Conservation (phyloP, 2,329 filamentous ascomycete species). For the Colletotrichum lupini region DNA sequence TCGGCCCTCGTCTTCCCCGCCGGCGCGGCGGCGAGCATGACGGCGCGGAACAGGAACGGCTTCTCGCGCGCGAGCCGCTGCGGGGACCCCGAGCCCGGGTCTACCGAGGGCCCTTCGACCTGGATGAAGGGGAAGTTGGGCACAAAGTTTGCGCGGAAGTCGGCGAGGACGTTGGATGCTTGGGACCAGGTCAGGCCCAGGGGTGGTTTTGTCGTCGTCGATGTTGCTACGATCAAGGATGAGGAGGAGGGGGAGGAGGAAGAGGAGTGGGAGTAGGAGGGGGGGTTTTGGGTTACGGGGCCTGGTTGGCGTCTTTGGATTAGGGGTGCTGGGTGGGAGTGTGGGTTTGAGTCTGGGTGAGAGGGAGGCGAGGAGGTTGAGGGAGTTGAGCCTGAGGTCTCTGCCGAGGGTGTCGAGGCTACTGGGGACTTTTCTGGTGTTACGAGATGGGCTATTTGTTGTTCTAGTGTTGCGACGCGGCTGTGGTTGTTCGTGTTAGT, state of each 20-base stretch:
- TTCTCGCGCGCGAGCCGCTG: slow-evolving; percentile 44
- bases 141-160: slow-evolving; percentile 47
- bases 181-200: slow-evolving; percentile 53
- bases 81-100: slow-evolving; percentile 40
- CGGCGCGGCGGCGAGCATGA: slow-evolving; percentile 51
- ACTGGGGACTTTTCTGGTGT: slow-evolving; percentile 14
- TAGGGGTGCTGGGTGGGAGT: background rate
- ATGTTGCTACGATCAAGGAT: background rate
- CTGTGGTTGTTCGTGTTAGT: slow-evolving; percentile 18
- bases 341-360: background rate
- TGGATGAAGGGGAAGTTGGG: slow-evolving; percentile 53
- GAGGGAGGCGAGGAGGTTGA: background rate
- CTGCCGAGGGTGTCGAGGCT: background rate
- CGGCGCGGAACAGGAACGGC: slow-evolving; percentile 51
- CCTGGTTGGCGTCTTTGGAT: background rate
- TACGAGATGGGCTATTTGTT: slow-evolving; percentile 36
- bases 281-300: background rate
- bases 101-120: slow-evolving; percentile 37
- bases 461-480: slow-evolving; percentile 41
- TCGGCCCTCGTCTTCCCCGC: slow-evolving; percentile 41
- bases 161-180: slow-evolving; percentile 46
- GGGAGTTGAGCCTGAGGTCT: background rate
- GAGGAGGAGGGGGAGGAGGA: background rate
- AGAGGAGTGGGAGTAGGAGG: no score
- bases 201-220: slow-evolving; percentile 36